Conservation (phyloP, 331 rosid genomes). For the Dryas integrifolia region DNA sequence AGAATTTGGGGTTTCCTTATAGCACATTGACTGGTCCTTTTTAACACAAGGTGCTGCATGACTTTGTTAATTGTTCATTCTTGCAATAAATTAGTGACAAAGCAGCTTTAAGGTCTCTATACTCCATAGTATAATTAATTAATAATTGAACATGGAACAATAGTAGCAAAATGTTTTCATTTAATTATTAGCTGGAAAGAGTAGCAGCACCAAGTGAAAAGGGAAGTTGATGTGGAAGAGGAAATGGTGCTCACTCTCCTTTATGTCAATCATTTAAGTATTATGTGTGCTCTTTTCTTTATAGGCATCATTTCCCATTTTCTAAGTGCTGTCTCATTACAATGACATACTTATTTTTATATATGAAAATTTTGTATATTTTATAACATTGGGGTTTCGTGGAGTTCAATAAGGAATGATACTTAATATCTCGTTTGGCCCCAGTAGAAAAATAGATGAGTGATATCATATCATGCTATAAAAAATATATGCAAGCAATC, state of each 20-base stretch:
- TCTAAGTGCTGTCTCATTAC: slow-evolving; percentile 26
- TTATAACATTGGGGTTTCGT: slow-evolving; percentile 11
- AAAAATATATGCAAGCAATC: neutral
- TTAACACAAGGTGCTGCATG: neutral
- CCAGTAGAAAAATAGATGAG: slow-evolving; percentile 5
- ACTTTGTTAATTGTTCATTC: neutral
- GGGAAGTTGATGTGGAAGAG: slow-evolving; percentile 13
- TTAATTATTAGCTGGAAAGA: slow-evolving; percentile 15
- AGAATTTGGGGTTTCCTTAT: neutral
- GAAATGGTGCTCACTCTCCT: slow-evolving; percentile 15
- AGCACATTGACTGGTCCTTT: slow-evolving; percentile 8
- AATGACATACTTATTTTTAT: slow-evolving; percentile 19
- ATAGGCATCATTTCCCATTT: slow-evolving; percentile 30
- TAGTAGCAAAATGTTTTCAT: neutral
- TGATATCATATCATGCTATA: slow-evolving; percentile 10
- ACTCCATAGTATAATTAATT: neutral
- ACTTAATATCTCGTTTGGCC: slow-evolving; percentile 13
- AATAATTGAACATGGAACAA: slow-evolving; percentile 2
- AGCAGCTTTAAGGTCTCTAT: neutral
- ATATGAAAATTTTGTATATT: slow-evolving; percentile 10
- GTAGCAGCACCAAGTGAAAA: neutral
- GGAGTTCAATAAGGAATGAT: slow-evolving; percentile 10
- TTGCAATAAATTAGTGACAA: neutral
- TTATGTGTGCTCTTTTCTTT: slow-evolving; percentile 4
- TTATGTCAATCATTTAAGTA: slow-evolving; percentile 34